Conservation (phyloP, 768 basidiomycete genomes). For the Thelephora ganbajun region DNA sequence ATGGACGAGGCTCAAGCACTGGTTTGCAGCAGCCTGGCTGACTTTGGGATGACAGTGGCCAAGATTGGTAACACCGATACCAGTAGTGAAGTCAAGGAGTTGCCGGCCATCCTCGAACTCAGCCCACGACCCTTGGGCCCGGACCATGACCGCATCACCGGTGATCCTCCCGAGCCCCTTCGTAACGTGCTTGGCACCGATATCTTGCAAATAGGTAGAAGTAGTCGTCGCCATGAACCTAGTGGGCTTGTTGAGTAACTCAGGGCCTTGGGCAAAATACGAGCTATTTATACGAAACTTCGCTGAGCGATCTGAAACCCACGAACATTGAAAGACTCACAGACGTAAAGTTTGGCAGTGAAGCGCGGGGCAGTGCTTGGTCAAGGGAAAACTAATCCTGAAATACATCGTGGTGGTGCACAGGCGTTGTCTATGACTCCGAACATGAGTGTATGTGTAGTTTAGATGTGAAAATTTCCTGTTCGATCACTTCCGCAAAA, state of each 20-base stretch:
- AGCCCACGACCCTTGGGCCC: constrained; percentile 64
- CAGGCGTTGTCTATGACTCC: too few species aligned
- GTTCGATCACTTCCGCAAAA: too few species aligned
- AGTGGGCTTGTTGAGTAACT: neutral
- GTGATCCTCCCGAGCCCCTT: constrained; percentile 27
- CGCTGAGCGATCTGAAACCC: too few species aligned
- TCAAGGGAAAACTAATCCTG: too few species aligned
- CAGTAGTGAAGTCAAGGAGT: constrained; percentile 76
- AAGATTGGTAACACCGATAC: constrained; percentile 78
- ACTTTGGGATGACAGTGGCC: constrained; percentile 84
- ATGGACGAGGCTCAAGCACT: constrained; percentile 71
- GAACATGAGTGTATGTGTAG: too few species aligned
- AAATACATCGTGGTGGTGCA: too few species aligned
- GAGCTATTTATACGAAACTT: too few species aligned
- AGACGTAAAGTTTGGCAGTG: too few species aligned
- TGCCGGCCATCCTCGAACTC: constrained; percentile 56
- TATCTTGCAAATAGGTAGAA: constrained; percentile 8
- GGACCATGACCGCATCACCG: constrained; percentile 41
- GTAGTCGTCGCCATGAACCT: constrained; percentile 1
- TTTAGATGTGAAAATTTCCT: too few species aligned
- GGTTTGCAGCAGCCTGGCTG: constrained; percentile 79
- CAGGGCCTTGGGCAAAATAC: too few species aligned
- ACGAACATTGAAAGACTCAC: too few species aligned
- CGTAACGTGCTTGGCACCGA: constrained; percentile 32
- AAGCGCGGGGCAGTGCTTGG: too few species aligned